Base-by-base conservation (phyloP, 2,329 filamentous ascomycete genomes). In the Phialemoniopsis sp. region DNA sequence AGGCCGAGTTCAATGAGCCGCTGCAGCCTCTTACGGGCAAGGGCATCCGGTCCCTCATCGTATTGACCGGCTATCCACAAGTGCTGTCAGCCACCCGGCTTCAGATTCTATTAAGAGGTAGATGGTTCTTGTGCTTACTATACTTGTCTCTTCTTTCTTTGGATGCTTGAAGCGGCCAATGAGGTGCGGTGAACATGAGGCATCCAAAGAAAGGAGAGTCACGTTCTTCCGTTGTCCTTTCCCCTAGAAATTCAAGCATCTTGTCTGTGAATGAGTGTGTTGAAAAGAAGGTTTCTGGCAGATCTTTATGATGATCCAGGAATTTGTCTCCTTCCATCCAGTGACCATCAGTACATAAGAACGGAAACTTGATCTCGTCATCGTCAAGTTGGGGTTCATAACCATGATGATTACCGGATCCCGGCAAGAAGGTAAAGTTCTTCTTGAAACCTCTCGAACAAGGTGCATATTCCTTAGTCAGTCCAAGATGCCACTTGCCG, bases 401-500 rank as follows among this genome's bases (percentile, higher is more conserved):
- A 4, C 57, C 70, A 46, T 68, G 76, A 48, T 77, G 72, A 40
- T 76, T 77, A 36, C 69, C 73, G 54, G 77, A 80, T 3, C 73
- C 78, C 0, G 79, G 78, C 5, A 83, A 59, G 49, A 79, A 72
- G 3, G 78, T 76, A 42, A 82, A 73, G 26, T 69, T 74, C n/a
- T 68, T 67, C 42, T 78, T 71, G 46, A 83, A 84, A 0, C 80
- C 79, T 12, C 78, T 65, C 13, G 66, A 68, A 34, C 69, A 65
- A 1, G 79, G 79, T 4, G 67, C 72, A 4, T 69, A 67, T 47
- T 82, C 76, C 0, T 73, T 71, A 0, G 69, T 78, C 12, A 82
- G 58, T 0, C 78, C 78, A 15, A 82, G 58, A 55, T 82, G 77
- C 78, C 78, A 82, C 52, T 83, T 82, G 0, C 79, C 78, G 7